Percentiles rank a stretch among this genome's conserved stretches.
Evolutionary conservation across 2,329 filamentous ascomycete species (phyloP).

Genomic region (Tolypocladium nubicola): DNA sequence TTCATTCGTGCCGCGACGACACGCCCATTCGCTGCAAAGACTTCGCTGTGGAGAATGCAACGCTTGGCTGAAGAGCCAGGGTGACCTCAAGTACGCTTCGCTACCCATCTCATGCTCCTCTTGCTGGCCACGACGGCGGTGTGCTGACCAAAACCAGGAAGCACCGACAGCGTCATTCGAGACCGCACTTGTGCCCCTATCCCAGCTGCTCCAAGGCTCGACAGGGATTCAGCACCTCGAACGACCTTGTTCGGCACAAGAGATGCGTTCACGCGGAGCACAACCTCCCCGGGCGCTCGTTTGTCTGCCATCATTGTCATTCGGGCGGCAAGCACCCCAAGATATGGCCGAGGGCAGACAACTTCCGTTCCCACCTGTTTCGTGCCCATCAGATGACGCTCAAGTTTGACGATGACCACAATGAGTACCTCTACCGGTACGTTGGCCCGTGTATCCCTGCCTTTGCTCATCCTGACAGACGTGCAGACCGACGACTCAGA

Average conservation of each 20-base stretch:
- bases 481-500: not conserved
- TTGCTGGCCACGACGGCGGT: not conserved
- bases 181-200: conserved; percentile 52
- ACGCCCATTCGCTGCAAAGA: not conserved
- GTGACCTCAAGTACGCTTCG: conserved; percentile 41
- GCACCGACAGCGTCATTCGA: conserved; percentile 59
- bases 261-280: conserved; percentile 57
- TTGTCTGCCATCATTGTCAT: not conserved
- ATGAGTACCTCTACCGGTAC: conserved; percentile 18
- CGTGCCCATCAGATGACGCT: conserved; percentile 48
- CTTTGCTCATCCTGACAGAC: not conserved
- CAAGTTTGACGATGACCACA: conserved; percentile 25
- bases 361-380: conserved; percentile 71
- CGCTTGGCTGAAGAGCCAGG: conserved; percentile 35
- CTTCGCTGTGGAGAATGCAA: conserved; percentile 29
- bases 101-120: not conserved
- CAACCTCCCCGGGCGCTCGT: conserved; percentile 8
- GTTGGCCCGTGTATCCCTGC: not conserved
- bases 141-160: conserved; percentile 45
- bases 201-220: conserved; percentile 40
- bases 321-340: conserved; percentile 33
- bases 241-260: conserved; percentile 73
- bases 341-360: conserved; percentile 72
- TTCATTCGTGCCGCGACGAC: not conserved
- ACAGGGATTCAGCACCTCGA: conserved; percentile 66